Percentiles rank a stretch among this genome's conserved stretches.
Conservation (phyloP, 2,329 filamentous ascomycete genomes). For the Neoscytalidium dimidiatum region DNA sequence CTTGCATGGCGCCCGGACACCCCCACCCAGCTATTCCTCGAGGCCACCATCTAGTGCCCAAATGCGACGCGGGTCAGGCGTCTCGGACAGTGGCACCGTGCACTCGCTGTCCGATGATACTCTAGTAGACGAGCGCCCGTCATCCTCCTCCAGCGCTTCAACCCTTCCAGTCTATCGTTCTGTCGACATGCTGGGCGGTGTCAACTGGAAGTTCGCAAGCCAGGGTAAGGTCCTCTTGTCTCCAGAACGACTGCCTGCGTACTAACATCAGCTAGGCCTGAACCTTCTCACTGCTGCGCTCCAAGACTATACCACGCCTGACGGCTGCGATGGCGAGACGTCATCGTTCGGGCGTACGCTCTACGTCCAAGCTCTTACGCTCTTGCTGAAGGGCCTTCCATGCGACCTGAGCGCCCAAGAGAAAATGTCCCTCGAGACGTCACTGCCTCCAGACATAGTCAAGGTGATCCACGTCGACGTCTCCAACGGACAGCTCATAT, state of each 20-base stretch:
- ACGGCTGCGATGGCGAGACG: constrained; percentile 34
- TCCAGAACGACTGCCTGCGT: background rate
- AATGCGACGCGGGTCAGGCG: constrained; percentile 27
- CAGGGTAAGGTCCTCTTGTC: constrained; percentile 41
- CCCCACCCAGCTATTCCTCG: constrained; percentile 40
- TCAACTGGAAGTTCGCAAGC: constrained; percentile 55
- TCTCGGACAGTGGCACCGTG: constrained; percentile 21
- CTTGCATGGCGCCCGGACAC: constrained; percentile 30
- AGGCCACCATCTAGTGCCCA: constrained; percentile 27
- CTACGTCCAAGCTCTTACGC: constrained; percentile 65
- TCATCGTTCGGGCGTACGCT: constrained; percentile 59
- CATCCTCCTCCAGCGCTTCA: constrained; percentile 26
- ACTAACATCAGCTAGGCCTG: constrained; percentile 39
- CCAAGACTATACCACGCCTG: constrained; percentile 44
- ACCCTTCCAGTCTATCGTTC: constrained; percentile 26
- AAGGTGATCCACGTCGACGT: constrained; percentile 22
- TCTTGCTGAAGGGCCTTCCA: constrained; percentile 65
- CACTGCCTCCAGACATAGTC: constrained; percentile 46
- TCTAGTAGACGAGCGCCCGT: constrained; percentile 12
- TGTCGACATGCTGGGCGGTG: constrained; percentile 39
- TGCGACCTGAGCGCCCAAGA: constrained; percentile 59
- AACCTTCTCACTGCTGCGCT: constrained; percentile 49
- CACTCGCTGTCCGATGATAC: constrained; percentile 11
- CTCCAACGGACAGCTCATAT: constrained; percentile 23
- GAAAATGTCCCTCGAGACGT: constrained; percentile 51